Evolutionary conservation across 164 flowering plant genomes (phyloP).

Genomic region (Houttuynia cordata): DNA sequence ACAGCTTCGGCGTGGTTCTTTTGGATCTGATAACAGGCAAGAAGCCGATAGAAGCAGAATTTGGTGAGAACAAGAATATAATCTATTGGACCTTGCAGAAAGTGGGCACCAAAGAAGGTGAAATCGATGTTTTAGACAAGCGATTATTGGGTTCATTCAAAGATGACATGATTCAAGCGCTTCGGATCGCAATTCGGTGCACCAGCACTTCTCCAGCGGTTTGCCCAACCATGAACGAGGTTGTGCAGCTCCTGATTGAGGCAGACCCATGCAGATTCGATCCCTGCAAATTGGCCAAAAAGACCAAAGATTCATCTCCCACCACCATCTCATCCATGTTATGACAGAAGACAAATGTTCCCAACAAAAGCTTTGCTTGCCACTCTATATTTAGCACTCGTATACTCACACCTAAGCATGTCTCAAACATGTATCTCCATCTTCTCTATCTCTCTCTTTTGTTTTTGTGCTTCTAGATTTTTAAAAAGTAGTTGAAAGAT

Average conservation of each 20-base stretch:
- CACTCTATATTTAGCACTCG: not conserved
- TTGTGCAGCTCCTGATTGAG: conserved; percentile 61
- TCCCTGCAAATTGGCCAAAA: conserved; percentile 35
- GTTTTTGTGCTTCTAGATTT: not conserved
- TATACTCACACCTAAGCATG: not conserved
- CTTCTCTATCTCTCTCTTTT: not conserved
- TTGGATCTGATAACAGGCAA: conserved; percentile 90
- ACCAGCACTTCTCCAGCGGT: conserved; percentile 41
- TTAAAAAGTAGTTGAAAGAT: conserved; percentile 3
- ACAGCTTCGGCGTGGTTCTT: conserved; percentile 84
- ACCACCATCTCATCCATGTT: conserved; percentile 17
- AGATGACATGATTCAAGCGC: conserved; percentile 73
- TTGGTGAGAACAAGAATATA: conserved; percentile 87
- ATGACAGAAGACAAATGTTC: conserved; percentile 10
- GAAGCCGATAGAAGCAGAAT: conserved; percentile 80
- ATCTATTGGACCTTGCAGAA: conserved; percentile 77
- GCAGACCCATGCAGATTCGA: conserved; percentile 63
- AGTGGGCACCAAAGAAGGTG: conserved; percentile 65
- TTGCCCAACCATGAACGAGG: conserved; percentile 93
- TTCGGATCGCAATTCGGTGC: conserved; percentile 68
- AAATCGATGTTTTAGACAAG: conserved; percentile 63
- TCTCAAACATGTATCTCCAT: not conserved
- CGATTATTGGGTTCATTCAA: conserved; percentile 38
- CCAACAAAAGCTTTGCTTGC: not conserved
- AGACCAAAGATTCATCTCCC: conserved; percentile 30